A percentile compares a stretch with the other conserved stretches of the same genome.
These are phyloP conservation scores for Metarhizium humberi DNA, from an alignment of 2,329 filamentous ascomycete species.

Conservation along the genomic window DNA sequence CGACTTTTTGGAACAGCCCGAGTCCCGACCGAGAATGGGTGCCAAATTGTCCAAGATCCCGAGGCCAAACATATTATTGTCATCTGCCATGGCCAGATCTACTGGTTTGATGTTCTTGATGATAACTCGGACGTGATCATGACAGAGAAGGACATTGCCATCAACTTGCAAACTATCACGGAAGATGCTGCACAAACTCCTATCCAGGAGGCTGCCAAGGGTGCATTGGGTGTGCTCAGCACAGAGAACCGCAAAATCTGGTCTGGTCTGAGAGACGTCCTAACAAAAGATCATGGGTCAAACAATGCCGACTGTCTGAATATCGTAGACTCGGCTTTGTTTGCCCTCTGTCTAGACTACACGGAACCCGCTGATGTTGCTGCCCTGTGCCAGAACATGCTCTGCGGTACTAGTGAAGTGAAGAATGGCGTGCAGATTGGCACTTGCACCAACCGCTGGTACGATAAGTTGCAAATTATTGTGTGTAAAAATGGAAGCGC, in stretches of 20 bases:
- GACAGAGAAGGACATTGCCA: slow-evolving; percentile 85
- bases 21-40: slow-evolving; percentile 88
- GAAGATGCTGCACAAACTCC: slow-evolving; percentile 84
- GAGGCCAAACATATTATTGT: slow-evolving; percentile 90
- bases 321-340: slow-evolving; percentile 90
- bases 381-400: slow-evolving; percentile 95
- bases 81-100: slow-evolving; percentile 90
- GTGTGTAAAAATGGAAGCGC: slow-evolving; percentile 98
- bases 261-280: slow-evolving; percentile 81
- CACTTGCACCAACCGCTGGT: slow-evolving; percentile 97
- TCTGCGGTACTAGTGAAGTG: slow-evolving; percentile 87
- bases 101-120: slow-evolving; percentile 97
- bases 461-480: slow-evolving; percentile 97
- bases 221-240: slow-evolving; percentile 83
- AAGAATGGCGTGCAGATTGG: slow-evolving; percentile 92
- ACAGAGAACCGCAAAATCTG: slow-evolving; percentile 96
- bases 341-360: slow-evolving; percentile 87
- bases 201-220: slow-evolving; percentile 91
- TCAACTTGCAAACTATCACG: slow-evolving; percentile 87
- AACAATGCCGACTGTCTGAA: slow-evolving; percentile 95
- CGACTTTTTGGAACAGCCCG: slow-evolving; percentile 89
- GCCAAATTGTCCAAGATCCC: slow-evolving; percentile 90
- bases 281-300: slow-evolving; percentile 76
- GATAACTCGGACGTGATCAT: slow-evolving; percentile 93
- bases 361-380: slow-evolving; percentile 73